phyloP scores from a whole-genome alignment of 2,329 filamentous ascomycete species.

The Exophiala alcalophila region DNA sequence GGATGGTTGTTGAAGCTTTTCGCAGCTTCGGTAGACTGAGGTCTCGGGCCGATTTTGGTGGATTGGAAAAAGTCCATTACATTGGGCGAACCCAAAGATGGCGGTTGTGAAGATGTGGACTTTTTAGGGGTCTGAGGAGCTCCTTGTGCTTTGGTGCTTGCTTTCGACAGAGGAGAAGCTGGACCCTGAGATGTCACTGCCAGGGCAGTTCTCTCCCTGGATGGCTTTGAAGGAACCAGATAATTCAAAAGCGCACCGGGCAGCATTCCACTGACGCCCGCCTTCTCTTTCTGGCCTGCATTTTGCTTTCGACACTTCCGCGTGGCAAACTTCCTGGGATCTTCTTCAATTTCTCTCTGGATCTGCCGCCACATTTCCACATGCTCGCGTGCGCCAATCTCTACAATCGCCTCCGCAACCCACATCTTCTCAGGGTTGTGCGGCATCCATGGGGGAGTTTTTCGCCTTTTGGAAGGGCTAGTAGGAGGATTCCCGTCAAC shows the following conservation, averaged over 20 bases:
- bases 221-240: slow-evolving; percentile 8
- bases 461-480: slow-evolving; percentile 44
- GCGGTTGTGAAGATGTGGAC: neutral
- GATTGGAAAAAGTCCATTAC: slow-evolving; percentile 19
- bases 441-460: slow-evolving; percentile 59
- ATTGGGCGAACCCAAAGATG: slow-evolving; percentile 2
- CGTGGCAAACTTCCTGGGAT: slow-evolving; percentile 29
- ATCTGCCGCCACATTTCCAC: slow-evolving; percentile 63
- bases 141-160: neutral
- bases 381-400: slow-evolving; percentile 62
- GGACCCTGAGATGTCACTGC: neutral
- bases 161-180: slow-evolving; percentile 1
- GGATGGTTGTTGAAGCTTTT: too few species aligned
- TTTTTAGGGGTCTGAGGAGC: slow-evolving; percentile 8
- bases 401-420: slow-evolving; percentile 64
- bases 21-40: too few species aligned
- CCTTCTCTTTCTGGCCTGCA: slow-evolving; percentile 3
- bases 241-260: slow-evolving; percentile 17
- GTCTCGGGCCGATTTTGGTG: slow-evolving; percentile 15
- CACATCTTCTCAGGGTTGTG: slow-evolving; percentile 63
- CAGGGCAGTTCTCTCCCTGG: neutral
- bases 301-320: slow-evolving; percentile 27
- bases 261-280: slow-evolving; percentile 14
- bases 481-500: slow-evolving; percentile 37
- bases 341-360: slow-evolving; percentile 26